These are phyloP conservation scores for Chenopodium quinoa DNA, from an alignment of 148 eudicot species.

Conservation along the genomic window DNA sequence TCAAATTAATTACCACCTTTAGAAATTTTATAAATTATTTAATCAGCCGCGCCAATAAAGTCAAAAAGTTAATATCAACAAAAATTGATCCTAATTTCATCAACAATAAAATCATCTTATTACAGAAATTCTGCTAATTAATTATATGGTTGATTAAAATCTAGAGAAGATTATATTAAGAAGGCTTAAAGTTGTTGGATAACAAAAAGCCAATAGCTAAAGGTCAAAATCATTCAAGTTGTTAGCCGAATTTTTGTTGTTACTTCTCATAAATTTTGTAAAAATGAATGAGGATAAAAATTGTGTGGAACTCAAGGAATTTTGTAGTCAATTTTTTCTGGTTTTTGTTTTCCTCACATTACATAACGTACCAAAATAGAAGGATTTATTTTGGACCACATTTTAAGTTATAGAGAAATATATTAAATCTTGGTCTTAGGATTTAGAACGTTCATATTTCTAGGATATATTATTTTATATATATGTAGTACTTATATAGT, in stretches of 20 bases:
- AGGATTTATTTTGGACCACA: conserved; percentile 8
- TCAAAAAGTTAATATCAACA: background rate
- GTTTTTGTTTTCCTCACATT: conserved; percentile 2
- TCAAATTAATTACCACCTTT: background rate
- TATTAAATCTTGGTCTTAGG: background rate
- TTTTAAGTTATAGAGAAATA: background rate
- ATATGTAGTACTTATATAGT: too few relatives aligned
- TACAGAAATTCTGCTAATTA: background rate
- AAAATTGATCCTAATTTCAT: too few relatives aligned
- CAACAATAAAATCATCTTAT: too few relatives aligned
- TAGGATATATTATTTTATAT: background rate
- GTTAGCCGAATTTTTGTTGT: conserved; percentile 9
- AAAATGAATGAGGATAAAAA: conserved; percentile 12
- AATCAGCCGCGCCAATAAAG: background rate
- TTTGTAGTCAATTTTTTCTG: background rate
- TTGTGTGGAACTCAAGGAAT: conserved; percentile 26
- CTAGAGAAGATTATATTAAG: background rate
- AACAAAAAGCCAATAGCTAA: conserved; percentile 1
- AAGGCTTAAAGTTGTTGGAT: background rate
- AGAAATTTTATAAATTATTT: too few relatives aligned
- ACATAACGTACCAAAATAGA: background rate
- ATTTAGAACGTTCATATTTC: background rate
- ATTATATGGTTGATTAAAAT: background rate
- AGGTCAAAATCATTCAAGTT: background rate
- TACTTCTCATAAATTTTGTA: background rate